Base-by-base conservation (phyloP, 257 asterid genomes). In the Ballota nigra region DNA sequence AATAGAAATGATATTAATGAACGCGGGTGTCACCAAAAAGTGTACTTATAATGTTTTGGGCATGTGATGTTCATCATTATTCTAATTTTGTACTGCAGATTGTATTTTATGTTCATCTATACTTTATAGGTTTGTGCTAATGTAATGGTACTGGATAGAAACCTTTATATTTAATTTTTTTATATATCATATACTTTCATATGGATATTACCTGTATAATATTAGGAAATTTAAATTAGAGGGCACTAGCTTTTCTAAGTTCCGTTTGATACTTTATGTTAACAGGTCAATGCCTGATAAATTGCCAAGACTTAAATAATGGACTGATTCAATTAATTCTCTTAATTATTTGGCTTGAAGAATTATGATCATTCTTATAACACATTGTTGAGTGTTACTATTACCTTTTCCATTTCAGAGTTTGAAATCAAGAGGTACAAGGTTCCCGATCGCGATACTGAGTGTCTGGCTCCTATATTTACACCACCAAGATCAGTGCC, bases 381-480 rank as follows among this genome's bases (percentile, higher is more conserved):
- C 51, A 43, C 52, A 33, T 26, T 16, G 23, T 11, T 29, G 47
- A 12, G 11, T n/a, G 62, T 68, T 51, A 24, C 59, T 71, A 33
- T 68, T 34, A 34, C 69, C 28, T 19, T 20, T 70, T 47, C 63
- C 19, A 40, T 80, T 64, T 55, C 79, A 94, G 97, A 85, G 92
- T 80, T 81, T 94, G 85, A 88, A 66, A 83, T 85, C 96, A 33
- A 87, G 96, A 86, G 99, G 99, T 12, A 71, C 88, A 66, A 81
- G 89, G 52, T 95, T 95, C 73, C 98, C 99, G 89, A 89, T 52
- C 92, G 91, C 3, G 92, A 92, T 76, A 82, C 82, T 69, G 97
- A 88, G 80, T 85, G 94, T 77, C 69, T 89, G 79, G 87, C 88
- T 68, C 89, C 95, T 20, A 68, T 92, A 66, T 89, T 84, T 83